Evolutionary conservation across 768 basidiomycete genomes (phyloP).

Genomic region (Tulasnella sp.): DNA sequence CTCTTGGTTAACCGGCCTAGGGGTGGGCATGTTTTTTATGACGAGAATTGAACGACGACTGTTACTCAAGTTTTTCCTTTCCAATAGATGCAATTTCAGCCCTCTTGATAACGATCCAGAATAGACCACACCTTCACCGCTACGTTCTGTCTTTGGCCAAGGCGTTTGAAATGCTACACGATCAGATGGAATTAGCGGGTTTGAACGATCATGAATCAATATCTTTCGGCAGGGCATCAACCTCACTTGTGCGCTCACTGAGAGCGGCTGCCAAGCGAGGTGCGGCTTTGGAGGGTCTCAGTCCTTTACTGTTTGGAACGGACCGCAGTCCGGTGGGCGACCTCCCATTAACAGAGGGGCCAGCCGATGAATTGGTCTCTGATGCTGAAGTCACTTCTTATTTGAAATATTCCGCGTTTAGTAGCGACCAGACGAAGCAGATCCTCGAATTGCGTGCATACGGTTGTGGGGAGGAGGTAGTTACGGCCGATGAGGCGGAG

Average conservation of each 20-base stretch:
- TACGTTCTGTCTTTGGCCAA: conserved; percentile 1
- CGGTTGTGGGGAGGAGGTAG: background rate
- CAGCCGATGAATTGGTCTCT: background rate
- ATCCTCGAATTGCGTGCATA: conserved; percentile 6
- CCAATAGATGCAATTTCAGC: conserved; percentile 20
- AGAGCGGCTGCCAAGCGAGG: background rate
- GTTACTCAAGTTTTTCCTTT: background rate
- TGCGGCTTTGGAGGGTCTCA: background rate
- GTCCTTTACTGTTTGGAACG: background rate
- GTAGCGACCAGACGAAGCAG: background rate
- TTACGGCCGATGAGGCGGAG: background rate
- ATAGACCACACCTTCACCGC: background rate
- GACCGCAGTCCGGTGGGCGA: background rate
- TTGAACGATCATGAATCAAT: background rate
- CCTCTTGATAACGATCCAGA: background rate
- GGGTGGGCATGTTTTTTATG: conserved; percentile 13
- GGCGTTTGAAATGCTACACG: background rate
- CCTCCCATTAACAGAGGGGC: background rate
- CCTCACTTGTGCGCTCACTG: background rate
- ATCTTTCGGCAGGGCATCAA: background rate
- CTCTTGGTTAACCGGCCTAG: conserved; percentile 13
- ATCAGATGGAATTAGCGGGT: background rate
- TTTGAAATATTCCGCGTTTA: background rate
- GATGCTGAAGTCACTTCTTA: background rate
- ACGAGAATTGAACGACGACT: background rate